Base-by-base conservation (phyloP, 2,329 filamentous ascomycete species). In the Aspergillus amoenus region DNA sequence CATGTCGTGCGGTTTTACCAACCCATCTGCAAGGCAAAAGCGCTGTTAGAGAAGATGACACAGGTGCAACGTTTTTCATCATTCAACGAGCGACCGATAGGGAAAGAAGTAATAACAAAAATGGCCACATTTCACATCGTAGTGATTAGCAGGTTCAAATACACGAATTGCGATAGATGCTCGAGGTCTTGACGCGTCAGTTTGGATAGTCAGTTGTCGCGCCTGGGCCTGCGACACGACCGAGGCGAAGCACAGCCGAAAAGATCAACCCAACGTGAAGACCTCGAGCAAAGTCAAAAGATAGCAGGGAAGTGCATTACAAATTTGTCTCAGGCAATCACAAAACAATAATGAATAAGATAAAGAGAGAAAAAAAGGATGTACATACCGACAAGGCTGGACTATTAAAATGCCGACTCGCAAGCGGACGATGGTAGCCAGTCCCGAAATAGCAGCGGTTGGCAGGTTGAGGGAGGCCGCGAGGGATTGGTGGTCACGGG, bases 1-100 rank as follows among this genome's bases (percentile, higher is more conserved):
- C 78, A 81, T 80, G 71, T 77, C 78, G 77, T 73, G 70, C 66
- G 67, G 66, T 70, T 71, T 69, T 72, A 68, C 72, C 71, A 75
- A 76, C 77, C 77, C 77, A 79, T 79, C 76, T 78, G 70, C 62
- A 63, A 64, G 55, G 55, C 42, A 50, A 65, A 59, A 52, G 64
- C 68, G 61, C 64, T 63, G 66, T 66, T 65, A 64, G 63, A 60
- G 55, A 60, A 51, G 55, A 48, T 58, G 55, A 55, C 52, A 64
- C 57, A 62, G 43, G 47, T 37, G 30, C 49, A 49, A 40, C 32
- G 32, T 50, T 55, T 30, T 60, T 40, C 47, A 64, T 61, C 60
- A 63, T 65, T 54, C 59, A 59, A 65, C 56, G 52, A 46, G 56
- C 59, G 59, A 70, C 70, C 64, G 69, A 64, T 61, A 64, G 64